These are phyloP conservation scores for Calonectria pseudoreteaudii DNA, from an alignment of 2,329 filamentous ascomycete species.

Conservation along the genomic window DNA sequence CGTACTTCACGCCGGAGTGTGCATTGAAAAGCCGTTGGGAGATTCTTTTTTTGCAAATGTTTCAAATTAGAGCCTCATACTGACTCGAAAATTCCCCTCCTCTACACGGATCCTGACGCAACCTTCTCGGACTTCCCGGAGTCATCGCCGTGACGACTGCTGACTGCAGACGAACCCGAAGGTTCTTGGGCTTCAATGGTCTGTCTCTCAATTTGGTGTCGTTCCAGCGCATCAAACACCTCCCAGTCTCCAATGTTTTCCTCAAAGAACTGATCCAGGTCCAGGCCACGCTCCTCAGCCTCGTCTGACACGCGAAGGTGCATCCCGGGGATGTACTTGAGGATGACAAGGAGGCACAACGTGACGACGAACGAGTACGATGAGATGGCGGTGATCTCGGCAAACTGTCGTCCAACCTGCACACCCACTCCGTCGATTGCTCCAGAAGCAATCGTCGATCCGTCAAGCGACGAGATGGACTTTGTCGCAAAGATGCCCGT, in stretches of 20 bases:
- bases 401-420: constrained; percentile 26
- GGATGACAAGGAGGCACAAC: constrained; percentile 15
- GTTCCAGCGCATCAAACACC: constrained; percentile 22
- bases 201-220: background rate
- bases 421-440: constrained; percentile 26
- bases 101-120: background rate
- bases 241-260: constrained; percentile 31
- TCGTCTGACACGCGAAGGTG: constrained; percentile 28
- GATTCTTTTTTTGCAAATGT: background rate
- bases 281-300: constrained; percentile 27
- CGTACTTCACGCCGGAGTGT: background rate
- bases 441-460: constrained; percentile 48
- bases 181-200: constrained; percentile 10
- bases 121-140: constrained; percentile 13
- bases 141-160: constrained; percentile 16
- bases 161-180: constrained; percentile 13
- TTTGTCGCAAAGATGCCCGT: constrained; percentile 68
- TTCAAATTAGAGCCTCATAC: background rate
- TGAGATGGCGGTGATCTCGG: constrained; percentile 30
- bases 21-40: background rate
- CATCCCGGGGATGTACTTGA: constrained; percentile 29
- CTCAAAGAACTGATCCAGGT: constrained; percentile 28
- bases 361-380: constrained; percentile 27
- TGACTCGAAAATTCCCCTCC: background rate
- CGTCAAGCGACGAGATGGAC: constrained; percentile 63